Conservation (phyloP, 2,329 filamentous ascomycete genomes). For the Penicillium sp. region DNA sequence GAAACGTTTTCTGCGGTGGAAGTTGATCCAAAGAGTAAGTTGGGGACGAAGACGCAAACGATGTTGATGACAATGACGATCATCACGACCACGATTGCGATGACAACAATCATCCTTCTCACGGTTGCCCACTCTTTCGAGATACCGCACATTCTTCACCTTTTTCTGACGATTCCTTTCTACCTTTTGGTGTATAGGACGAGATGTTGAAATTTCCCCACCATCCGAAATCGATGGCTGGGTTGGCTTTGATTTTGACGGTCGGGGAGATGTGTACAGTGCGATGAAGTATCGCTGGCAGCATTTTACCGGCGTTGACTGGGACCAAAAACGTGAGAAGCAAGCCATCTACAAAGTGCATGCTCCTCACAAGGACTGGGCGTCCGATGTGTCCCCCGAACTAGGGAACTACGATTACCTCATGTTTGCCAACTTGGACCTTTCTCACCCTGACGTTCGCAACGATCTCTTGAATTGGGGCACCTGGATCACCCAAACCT, state of each 20-base stretch:
- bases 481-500: conserved; percentile 57
- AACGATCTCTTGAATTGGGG: conserved; percentile 62
- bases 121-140: too few relatives aligned
- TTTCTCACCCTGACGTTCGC: conserved; percentile 57
- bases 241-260: conserved; percentile 61
- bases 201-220: conserved; percentile 44
- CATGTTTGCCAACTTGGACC: conserved; percentile 68
- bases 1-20: conserved; percentile 59
- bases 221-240: conserved; percentile 61
- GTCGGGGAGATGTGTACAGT: conserved; percentile 55
- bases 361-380: conserved; percentile 60
- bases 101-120: too few relatives aligned
- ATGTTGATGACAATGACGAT: too few relatives aligned
- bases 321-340: conserved; percentile 51
- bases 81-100: too few relatives aligned
- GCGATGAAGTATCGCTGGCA: conserved; percentile 59
- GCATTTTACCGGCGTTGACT: conserved; percentile 65
- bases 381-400: conserved; percentile 54
- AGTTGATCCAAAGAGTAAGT: conserved; percentile 50
- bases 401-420: conserved; percentile 64
- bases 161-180: too few relatives aligned
- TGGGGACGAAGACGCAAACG: too few relatives aligned
- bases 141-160: too few relatives aligned
- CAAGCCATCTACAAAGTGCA: conserved; percentile 62
- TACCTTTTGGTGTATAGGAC: not conserved